Evolutionary conservation across 805 yeast species (phyloP).

Genomic region (Aciculoconidium aculeatum): DNA sequence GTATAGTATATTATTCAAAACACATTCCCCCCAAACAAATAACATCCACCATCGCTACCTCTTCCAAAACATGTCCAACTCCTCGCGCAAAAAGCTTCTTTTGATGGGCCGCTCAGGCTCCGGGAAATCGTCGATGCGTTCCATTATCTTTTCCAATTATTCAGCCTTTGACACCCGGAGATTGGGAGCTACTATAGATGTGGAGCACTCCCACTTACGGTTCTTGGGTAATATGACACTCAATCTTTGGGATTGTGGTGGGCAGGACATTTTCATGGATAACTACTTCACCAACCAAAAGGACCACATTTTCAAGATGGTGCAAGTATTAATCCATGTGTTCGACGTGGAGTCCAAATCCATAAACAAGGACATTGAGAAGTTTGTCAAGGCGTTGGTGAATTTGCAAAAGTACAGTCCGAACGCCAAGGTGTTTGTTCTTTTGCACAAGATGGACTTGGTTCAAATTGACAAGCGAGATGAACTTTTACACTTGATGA

Average conservation of each 20-base stretch:
- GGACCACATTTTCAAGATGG: slow-evolving; percentile 91
- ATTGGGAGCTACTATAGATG: slow-evolving; percentile 95
- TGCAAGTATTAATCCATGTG: slow-evolving; percentile 91
- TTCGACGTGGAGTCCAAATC: slow-evolving; percentile 94
- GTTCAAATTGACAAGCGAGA: slow-evolving; percentile 82
- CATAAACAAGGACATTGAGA: slow-evolving; percentile 88
- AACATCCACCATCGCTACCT: too few relatives aligned
- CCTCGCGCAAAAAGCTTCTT: slow-evolving; percentile 37
- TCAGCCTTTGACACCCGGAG: slow-evolving; percentile 95
- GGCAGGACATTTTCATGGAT: slow-evolving; percentile 95
- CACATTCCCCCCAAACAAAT: too few relatives aligned
- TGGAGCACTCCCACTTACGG: slow-evolving; percentile 92
- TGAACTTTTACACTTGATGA: slow-evolving; percentile 77
- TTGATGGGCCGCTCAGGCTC: slow-evolving; percentile 90
- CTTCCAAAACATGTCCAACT: slow-evolving; percentile 23
- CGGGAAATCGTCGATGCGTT: slow-evolving; percentile 96
- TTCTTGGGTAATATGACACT: slow-evolving; percentile 93
- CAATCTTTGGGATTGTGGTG: slow-evolving; percentile 97
- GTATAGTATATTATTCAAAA: too few relatives aligned
- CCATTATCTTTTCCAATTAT: slow-evolving; percentile 91
- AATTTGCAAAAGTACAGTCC: slow-evolving; percentile 83
- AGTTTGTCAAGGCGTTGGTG: slow-evolving; percentile 76
- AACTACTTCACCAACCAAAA: slow-evolving; percentile 83
- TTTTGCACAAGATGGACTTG: slow-evolving; percentile 93
- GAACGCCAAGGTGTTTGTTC: slow-evolving; percentile 82